Conservation (phyloP, 208 protist genomes). For the Lotmaria passim region DNA sequence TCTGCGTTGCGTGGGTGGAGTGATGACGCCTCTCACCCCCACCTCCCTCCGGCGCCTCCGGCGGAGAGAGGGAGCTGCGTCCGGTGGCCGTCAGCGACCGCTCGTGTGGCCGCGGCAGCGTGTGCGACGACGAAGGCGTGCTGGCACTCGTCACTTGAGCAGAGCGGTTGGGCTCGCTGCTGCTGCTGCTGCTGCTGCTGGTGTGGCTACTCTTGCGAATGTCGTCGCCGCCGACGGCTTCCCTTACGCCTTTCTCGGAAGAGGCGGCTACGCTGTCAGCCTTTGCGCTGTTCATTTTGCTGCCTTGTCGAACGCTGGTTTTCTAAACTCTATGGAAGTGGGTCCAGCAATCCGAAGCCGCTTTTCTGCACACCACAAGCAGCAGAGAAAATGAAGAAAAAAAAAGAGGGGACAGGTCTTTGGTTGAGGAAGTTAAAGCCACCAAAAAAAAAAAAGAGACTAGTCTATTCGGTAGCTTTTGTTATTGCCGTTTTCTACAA, state of each 20-base stretch:
- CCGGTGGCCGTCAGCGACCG: conserved; percentile 14
- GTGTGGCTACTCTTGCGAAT: neutral
- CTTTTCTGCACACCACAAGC: too few species aligned
- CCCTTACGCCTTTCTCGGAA: neutral
- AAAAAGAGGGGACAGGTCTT: too few species aligned
- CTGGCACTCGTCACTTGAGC: neutral
- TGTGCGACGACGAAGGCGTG: conserved; percentile 13
- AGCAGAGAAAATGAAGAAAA: too few species aligned
- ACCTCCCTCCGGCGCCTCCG: neutral
- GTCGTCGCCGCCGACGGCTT: neutral
- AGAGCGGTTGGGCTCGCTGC: neutral
- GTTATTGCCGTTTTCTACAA: too few species aligned
- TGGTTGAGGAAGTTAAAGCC: too few species aligned
- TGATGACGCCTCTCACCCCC: too few species aligned
- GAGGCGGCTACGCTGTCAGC: neutral
- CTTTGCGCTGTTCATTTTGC: neutral
- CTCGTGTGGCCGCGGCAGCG: conserved; percentile 4
- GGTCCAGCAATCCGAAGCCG: too few species aligned
- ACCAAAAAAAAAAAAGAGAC: too few species aligned
- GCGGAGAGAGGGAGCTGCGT: neutral
- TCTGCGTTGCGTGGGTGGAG: too few species aligned
- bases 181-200: conserved; percentile 7
- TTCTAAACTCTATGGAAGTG: too few species aligned
- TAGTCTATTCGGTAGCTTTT: too few species aligned
- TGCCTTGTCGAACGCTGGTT: too few species aligned